Evolutionary conservation across 768 basidiomycete species (phyloP), one percentile per base, ranked within the genome.

Genomic region (Scleroderma citrinum): DNA sequence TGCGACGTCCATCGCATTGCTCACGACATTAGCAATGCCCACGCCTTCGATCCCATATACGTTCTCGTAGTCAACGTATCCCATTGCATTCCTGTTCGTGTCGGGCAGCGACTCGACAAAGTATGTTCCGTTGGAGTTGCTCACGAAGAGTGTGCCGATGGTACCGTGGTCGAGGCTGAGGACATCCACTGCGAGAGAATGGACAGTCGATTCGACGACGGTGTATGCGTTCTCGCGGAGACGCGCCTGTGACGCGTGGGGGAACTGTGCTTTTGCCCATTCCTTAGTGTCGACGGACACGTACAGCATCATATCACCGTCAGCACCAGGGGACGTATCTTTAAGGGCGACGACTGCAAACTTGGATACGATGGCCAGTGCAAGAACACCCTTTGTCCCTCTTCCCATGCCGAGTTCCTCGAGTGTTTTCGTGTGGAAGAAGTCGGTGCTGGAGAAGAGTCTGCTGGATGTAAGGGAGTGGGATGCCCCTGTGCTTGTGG

Each of bases 131-230:
- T 97, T 94, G 32, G 88, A 91, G 67, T 97, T 96, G 69, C 86
- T 89, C 47, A 95, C 86, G 72, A 97, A 99, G 13, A 99, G 71
- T 2, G 95, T 97, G 2, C 96, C 96, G 37, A 94, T 80, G 10
- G 71, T 65, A 48, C 70, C 70, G 43, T 71, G 66, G 54, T 85
- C 79, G 48, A 83, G 80, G 8, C 89, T 75, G 44, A 95, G 80
- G 40, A 98, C 94, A 61, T 99, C 96, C 34, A 99, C 89, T 4
- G 87, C 91, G 21, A 99, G 77, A 7, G 94, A 97, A 63, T 97
- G 92, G 0, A 85, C 83, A 8, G 92, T 94, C 3, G 85, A 87
- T 67, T 98, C 93, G 51, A 99, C 86, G 58, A 99, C 83, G 10
- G 96, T 99, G 64, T 99, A 97, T 6, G 90, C 89, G 62, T 95